Conservation (phyloP, 2,329 filamentous ascomycete species). For the Botrytis deweyae region DNA sequence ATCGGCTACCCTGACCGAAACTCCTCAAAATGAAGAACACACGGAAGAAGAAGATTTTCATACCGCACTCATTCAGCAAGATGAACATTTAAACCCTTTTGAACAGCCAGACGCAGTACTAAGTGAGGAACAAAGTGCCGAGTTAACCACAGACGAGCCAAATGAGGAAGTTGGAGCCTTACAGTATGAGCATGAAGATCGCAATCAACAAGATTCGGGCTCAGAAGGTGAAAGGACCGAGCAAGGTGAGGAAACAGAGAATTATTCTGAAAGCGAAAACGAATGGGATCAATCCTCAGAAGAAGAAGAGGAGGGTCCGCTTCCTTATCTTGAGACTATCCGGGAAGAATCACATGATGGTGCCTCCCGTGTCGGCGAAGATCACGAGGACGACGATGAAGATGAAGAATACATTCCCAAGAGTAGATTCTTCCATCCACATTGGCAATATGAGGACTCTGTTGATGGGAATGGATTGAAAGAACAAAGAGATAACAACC, state of each 20-base stretch:
- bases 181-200: not conserved
- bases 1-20: not conserved
- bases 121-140: not conserved
- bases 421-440: conserved; percentile 17
- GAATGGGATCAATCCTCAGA: not conserved
- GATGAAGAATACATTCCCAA: not conserved
- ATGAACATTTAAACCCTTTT: not conserved
- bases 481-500: not conserved
- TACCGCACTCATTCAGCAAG: not conserved
- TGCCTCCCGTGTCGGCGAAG: not conserved
- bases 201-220: not conserved
- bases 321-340: conserved; percentile 18
- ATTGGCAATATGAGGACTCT: not conserved
- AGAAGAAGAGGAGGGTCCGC: not conserved
- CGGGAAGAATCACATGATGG: conserved; percentile 10
- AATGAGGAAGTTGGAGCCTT: not conserved
- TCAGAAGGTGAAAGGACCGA: not conserved
- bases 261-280: not conserved
- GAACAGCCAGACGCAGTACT: not conserved
- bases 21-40: not conserved
- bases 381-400: not conserved
- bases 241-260: not conserved
- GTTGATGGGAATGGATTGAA: not conserved
- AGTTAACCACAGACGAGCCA: not conserved
- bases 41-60: not conserved